phyloP scores from a whole-genome alignment of 768 basidiomycete genomes.

The Rhizopogon salebrosus region DNA sequence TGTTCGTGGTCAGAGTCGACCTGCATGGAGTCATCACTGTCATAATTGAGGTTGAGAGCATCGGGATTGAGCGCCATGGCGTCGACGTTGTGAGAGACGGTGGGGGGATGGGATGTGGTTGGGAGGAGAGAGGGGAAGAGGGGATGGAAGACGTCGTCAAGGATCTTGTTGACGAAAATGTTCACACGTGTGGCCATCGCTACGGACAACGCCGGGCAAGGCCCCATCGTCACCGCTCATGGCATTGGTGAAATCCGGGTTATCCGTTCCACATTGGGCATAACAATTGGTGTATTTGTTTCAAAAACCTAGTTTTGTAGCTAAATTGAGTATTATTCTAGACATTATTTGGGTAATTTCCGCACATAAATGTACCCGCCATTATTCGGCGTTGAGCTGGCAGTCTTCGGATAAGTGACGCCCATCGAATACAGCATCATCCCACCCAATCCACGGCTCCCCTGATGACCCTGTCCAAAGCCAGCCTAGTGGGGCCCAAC shows the following conservation, averaged over 20 bases:
- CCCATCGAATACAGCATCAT: slow-evolving; percentile 2
- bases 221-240: slow-evolving; percentile 39
- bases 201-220: slow-evolving; percentile 38
- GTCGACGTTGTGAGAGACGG: slow-evolving; percentile 11
- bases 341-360: background rate
- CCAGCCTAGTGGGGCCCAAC: too few species aligned
- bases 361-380: slow-evolving; percentile 7
- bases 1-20: slow-evolving; percentile 56
- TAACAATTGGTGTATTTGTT: slow-evolving; percentile 16
- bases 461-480: background rate
- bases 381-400: background rate
- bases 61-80: slow-evolving; percentile 32
- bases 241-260: slow-evolving; percentile 31
- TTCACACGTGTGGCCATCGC: slow-evolving; percentile 37
- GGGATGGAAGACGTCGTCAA: slow-evolving; percentile 33
- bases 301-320: background rate
- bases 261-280: slow-evolving; percentile 27
- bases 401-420: background rate
- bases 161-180: slow-evolving; percentile 37
- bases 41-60: slow-evolving; percentile 51
- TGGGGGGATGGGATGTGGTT: slow-evolving; percentile 24
- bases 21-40: slow-evolving; percentile 59
- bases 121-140: slow-evolving; percentile 30
- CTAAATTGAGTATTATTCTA: slow-evolving; percentile 6
- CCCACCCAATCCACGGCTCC: background rate